Base-by-base conservation (phyloP, 495 filamentous ascomycete genomes). In the Cudoniella acicularis region DNA sequence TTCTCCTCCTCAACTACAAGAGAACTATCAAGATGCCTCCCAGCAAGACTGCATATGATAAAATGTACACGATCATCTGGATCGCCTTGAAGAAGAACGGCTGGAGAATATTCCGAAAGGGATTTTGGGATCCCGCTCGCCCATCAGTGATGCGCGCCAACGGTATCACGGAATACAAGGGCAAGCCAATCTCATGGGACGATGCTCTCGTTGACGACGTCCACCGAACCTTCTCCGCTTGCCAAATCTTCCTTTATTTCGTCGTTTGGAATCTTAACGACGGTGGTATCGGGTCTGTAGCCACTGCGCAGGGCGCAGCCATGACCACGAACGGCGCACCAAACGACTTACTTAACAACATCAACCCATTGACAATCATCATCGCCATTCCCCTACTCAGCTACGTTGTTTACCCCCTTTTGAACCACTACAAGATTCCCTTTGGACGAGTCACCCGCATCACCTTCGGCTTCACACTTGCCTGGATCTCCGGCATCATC, bases 311-410 rank as follows among this genome's bases (percentile, higher is more conserved):
- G 67, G 77, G 75, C 0, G 83, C 82, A 21, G 82, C 83, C 56
- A 78, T 90, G 72, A 75, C 75, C 24, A 87, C 84, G 3, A 78
- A 85, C 59, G 85, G 85, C 24, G 82, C 83, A 0, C 87, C 87
- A 24, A 92, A 92, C 76, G 87, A 92, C 61, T 74, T 90, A 61
- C 86, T 90, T 71, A 73, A 75, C 63, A 91, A 89, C 76, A 83
- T 91, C 68, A 87, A 91, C 68, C 81, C 88, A 1, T 77, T 93
- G 53, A 71, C 78, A 42, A 83, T 90, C 66, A 85, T 91, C 67
- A 73, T 87, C 59, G 82, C 86, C 69, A 84, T 89, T 43, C 89
- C 89, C 2, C 59, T 90, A 52, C 77, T 87, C 56, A 87, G 89
- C 66, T 78, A 79, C 26, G 30, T 8, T 16, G 60, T 84, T 13